Evolutionary conservation across 148 eudicot species (phyloP).

Genomic region (Chenopodium quinoa): DNA sequence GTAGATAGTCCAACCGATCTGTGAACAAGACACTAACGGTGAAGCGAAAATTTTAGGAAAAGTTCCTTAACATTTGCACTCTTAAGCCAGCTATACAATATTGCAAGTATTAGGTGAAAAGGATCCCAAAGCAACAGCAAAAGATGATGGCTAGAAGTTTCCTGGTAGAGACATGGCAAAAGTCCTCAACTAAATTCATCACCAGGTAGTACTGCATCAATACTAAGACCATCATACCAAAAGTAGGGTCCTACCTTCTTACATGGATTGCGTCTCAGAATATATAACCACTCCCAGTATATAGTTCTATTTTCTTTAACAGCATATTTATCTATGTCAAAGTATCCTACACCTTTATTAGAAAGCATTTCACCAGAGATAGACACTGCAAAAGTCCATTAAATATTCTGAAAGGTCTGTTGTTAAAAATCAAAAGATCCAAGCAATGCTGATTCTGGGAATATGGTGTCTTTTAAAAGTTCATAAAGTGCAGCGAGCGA

Average conservation of each 20-base stretch:
- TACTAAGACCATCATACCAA: neutral
- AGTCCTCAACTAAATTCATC: neutral
- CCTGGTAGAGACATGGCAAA: neutral
- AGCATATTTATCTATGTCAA: neutral
- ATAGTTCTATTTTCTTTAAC: neutral
- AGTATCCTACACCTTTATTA: neutral
- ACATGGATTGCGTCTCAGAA: neutral
- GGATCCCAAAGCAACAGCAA: neutral
- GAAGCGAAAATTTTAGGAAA: neutral
- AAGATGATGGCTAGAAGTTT: neutral
- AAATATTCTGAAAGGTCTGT: no score
- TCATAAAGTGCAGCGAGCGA: neutral
- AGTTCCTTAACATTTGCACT: neutral
- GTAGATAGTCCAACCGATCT: constrained; percentile 81
- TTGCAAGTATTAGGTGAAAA: neutral
- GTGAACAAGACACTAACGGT: constrained; percentile 24
- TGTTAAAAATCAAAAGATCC: neutral
- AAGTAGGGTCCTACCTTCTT: neutral
- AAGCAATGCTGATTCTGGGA: neutral
- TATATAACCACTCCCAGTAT: neutral
- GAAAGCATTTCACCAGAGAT: neutral
- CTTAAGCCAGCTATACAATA: neutral
- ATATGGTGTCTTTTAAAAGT: neutral
- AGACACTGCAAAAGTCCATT: neutral
- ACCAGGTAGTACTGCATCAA: neutral